A percentile compares a stretch with the other conserved stretches of the same genome.
Evolutionary conservation across 495 filamentous ascomycete genomes (phyloP).

Genomic region (Cercophora newfieldiana): DNA sequence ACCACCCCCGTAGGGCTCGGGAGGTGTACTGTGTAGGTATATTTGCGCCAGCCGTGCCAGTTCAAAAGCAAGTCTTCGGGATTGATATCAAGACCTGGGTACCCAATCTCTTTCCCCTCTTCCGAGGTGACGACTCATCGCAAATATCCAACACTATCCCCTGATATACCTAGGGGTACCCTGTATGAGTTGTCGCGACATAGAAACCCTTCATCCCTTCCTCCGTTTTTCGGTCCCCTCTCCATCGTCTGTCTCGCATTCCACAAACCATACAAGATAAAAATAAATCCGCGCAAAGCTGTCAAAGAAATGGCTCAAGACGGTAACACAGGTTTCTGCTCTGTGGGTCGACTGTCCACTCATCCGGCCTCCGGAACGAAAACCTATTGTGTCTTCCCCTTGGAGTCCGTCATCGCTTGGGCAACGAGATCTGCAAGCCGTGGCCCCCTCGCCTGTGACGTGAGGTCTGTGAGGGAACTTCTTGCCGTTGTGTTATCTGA

Average conservation of each 20-base stretch:
- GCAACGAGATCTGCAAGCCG: constrained; percentile 26
- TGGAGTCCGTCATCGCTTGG: constrained; percentile 17
- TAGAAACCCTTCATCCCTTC: neutral
- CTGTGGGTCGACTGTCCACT: neutral
- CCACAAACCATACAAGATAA: neutral
- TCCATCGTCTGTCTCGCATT: neutral
- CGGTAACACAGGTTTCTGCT: neutral
- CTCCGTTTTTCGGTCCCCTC: neutral
- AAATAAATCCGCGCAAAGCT: neutral
- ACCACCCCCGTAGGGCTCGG: neutral
- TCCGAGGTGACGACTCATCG: neutral
- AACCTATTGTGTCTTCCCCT: neutral
- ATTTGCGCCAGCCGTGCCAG: no score
- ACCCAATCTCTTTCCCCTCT: no score
- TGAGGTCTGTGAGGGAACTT: neutral
- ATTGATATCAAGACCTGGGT: no score
- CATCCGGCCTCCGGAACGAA: neutral
- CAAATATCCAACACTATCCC: neutral
- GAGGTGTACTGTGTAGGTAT: no score
- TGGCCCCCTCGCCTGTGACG: neutral
- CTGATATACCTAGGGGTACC: no score
- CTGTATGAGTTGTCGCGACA: neutral
- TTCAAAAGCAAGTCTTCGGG: no score
- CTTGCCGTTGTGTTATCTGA: neutral
- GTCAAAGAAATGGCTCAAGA: neutral